These are phyloP conservation scores for Daucus carota DNA, from an alignment of 129 eudicot species.

Conservation along the genomic window DNA sequence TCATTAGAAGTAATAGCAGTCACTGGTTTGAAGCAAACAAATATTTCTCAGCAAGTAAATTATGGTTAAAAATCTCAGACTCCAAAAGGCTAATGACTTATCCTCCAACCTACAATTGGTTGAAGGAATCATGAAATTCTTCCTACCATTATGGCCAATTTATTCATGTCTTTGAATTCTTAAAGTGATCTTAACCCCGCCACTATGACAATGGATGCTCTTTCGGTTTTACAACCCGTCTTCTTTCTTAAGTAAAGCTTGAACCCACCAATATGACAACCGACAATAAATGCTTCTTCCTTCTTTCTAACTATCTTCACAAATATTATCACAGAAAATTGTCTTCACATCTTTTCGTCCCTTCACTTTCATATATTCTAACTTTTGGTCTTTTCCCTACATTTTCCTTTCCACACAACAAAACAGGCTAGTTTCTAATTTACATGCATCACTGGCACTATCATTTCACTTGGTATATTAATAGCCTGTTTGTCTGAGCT, in stretches of 20 bases:
- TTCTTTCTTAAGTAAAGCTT: background rate
- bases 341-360: background rate
- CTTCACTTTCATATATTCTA: too few relatives aligned
- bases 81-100: background rate
- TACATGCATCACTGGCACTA: background rate
- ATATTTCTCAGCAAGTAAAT: background rate
- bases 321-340: background rate
- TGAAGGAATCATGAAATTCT: background rate
- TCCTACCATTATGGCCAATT: background rate
- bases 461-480: too few relatives aligned
- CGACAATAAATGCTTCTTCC: too few relatives aligned
- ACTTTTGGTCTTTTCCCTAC: too few relatives aligned
- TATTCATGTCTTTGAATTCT: background rate
- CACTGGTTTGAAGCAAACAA: background rate
- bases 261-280: too few relatives aligned
- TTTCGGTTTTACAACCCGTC: background rate
- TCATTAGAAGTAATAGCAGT: background rate
- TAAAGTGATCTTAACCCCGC: background rate
- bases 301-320: background rate
- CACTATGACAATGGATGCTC: background rate
- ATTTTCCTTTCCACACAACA: too few relatives aligned
- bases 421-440: background rate
- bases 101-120: background rate
- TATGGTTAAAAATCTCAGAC: background rate
- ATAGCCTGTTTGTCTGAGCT: too few relatives aligned